A percentile compares a stretch with the other conserved stretches of the same genome.
These are phyloP conservation scores for Penicillium waksmanii DNA, from an alignment of 495 filamentous ascomycete genomes.

Conservation along the genomic window DNA sequence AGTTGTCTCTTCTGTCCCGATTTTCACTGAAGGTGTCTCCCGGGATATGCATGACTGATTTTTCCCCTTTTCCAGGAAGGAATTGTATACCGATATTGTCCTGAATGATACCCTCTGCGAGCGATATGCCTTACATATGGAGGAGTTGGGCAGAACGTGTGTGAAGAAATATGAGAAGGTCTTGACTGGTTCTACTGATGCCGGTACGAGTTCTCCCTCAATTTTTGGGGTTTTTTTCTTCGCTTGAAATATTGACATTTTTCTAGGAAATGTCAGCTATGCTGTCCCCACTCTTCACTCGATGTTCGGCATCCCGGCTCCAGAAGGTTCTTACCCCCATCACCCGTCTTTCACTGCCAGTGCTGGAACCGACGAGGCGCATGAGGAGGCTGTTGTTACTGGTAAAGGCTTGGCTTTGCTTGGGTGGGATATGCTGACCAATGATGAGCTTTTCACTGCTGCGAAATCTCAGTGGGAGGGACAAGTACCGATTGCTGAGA, in stretches of 20 bases:
- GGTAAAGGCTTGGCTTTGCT: slow-evolving; percentile 59
- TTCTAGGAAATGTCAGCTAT: slow-evolving; percentile 55
- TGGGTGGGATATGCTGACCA: slow-evolving; percentile 56
- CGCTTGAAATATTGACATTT: not conserved
- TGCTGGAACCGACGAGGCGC: slow-evolving; percentile 57
- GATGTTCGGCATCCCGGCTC: slow-evolving; percentile 51
- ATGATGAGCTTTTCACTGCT: slow-evolving; percentile 35
- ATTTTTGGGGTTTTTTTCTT: not conserved
- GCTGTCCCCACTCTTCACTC: slow-evolving; percentile 58
- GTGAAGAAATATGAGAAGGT: slow-evolving; percentile 32
- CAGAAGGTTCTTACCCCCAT: slow-evolving; percentile 47
- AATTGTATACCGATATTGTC: slow-evolving; percentile 55
- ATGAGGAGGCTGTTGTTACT: slow-evolving; percentile 53
- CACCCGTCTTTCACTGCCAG: slow-evolving; percentile 62
- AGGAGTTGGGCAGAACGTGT: slow-evolving; percentile 15
- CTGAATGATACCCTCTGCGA: slow-evolving; percentile 53
- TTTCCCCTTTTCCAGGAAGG: slow-evolving; percentile 16
- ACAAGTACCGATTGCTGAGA: slow-evolving; percentile 2
- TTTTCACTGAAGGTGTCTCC: not conserved
- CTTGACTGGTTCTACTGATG: slow-evolving; percentile 41
- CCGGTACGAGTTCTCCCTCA: not conserved
- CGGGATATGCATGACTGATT: not conserved
- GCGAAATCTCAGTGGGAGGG: slow-evolving; percentile 17
- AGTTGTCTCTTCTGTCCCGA: not conserved
- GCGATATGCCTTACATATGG: slow-evolving; percentile 48